Evolutionary conservation across 305 asterid genomes (phyloP), one percentile per base, ranked within the genome.

Genomic region (Rubia peregrina): DNA sequence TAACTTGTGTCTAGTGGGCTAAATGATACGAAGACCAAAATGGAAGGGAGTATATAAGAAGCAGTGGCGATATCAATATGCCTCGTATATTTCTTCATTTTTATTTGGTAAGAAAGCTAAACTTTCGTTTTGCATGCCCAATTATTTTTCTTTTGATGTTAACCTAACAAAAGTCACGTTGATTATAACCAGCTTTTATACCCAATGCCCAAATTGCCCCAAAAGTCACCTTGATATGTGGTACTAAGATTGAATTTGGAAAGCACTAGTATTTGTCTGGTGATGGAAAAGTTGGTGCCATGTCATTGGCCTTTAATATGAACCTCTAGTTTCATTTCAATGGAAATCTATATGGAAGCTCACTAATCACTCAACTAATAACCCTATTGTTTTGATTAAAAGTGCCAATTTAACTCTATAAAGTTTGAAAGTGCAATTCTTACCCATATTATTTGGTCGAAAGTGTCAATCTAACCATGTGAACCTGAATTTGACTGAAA

Each of bases 21-120:
- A 56, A 38, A 26, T 59, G 74, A 71, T 46, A 71, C 49, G 75
- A 49, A 51, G 71, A 53, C 10, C 12, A 36, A 41, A 17, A 53
- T 22, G 56, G 38, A 24, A 19, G 43, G 10, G 66, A 61, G 14
- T 16, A 33, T 21, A 53, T 53, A 53, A 53, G 60, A 55, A 36
- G 1, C 33, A 48, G 26, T 38, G 4, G n/a, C 46, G 55, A 71
- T 71, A 14, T 42, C n/a, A n/a, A 26, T 26, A 26, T 26, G 17
- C 55, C 56, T 7, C n/a, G 22, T 13, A 42, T 10, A 16, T 71
- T 11, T 62, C 41, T 19, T 62, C 7, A 24, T 4, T 38, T 48
- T 21, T 49, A 5, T 30, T 61, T 61, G 19, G 30, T 51, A 7
- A 3, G 63, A 30, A 57, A 57, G 36, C 36, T 57, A 57, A 3